Evolutionary conservation across 805 yeast genomes (phyloP).

Genomic region (Wickerhamiella musiphila): DNA sequence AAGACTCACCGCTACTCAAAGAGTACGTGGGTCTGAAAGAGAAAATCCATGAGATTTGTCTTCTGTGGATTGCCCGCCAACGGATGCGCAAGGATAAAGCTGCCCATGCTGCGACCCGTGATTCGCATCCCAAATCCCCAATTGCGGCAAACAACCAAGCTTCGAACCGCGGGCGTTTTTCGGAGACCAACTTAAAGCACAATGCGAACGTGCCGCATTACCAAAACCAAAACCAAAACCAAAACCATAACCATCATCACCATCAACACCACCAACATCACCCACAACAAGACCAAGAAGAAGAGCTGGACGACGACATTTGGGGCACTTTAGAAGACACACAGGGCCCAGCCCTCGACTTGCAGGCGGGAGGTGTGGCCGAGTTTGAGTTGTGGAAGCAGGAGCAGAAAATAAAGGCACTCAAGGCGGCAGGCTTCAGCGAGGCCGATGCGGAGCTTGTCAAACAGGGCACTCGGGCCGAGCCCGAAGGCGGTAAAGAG

Average conservation of each 20-base stretch:
- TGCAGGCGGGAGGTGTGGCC: constrained; percentile 9
- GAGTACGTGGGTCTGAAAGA: no score
- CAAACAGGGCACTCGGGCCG: not conserved
- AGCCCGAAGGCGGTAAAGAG: not conserved
- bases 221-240: not conserved
- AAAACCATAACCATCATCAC: constrained; percentile 2
- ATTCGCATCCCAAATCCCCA: constrained; percentile 1
- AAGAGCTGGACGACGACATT: not conserved
- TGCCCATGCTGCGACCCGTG: not conserved
- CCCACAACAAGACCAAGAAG: not conserved
- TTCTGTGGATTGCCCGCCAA: not conserved
- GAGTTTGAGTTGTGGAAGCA: constrained; percentile 17
- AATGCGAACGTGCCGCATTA: constrained; percentile 3
- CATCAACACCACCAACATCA: not conserved
- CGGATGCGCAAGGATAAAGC: not conserved
- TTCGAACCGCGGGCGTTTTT: no score
- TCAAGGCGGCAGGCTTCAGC: constrained; percentile 2
- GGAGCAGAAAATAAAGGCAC: constrained; percentile 2
- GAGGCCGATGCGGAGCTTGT: not conserved
- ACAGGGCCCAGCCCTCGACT: constrained; percentile 4
- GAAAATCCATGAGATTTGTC: constrained; percentile 4
- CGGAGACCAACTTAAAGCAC: no score
- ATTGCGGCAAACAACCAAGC: no score
- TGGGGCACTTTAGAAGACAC: constrained; percentile 6
- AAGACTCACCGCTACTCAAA: no score